phyloP scores from a whole-genome alignment of 257 asterid genomes.

The Penstemon davidsonii region DNA sequence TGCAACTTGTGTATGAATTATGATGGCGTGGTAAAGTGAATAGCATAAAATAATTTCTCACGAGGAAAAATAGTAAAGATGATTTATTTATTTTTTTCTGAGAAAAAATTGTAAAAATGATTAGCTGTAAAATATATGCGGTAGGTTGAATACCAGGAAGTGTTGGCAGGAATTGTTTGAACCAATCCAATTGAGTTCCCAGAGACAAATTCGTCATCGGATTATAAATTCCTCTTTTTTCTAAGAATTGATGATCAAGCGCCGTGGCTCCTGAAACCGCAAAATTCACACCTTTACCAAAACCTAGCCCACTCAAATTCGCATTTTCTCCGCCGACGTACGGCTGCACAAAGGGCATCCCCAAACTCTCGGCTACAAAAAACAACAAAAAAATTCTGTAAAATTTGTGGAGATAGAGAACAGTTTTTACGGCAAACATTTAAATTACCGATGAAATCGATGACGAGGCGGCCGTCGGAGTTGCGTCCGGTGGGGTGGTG shows the following conservation, averaged over 20 bases:
- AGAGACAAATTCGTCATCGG: slow-evolving; percentile 40
- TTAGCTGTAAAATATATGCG: too few relatives aligned
- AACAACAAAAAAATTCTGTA: neutral
- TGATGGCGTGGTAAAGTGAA: too few relatives aligned
- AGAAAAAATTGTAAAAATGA: too few relatives aligned
- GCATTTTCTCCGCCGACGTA: slow-evolving; percentile 25
- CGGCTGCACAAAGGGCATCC: slow-evolving; percentile 43
- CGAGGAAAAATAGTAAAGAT: too few relatives aligned
- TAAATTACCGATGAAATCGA: slow-evolving; percentile 57
- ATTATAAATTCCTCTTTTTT: slow-evolving; percentile 34
- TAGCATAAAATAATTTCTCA: too few relatives aligned
- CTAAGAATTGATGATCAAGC: slow-evolving; percentile 33
- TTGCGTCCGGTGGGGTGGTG: slow-evolving; percentile 53
- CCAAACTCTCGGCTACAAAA: slow-evolving; percentile 44
- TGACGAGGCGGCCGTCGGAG: slow-evolving; percentile 61
- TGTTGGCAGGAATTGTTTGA: slow-evolving; percentile 37
- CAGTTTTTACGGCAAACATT: neutral
- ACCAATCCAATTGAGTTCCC: slow-evolving; percentile 45
- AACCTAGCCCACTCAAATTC: slow-evolving; percentile 6
- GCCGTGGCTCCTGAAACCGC: slow-evolving; percentile 59
- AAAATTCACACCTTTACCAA: slow-evolving; percentile 47
- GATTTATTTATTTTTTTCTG: too few relatives aligned
- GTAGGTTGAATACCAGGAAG: slow-evolving; percentile 35
- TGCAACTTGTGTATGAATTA: too few relatives aligned
- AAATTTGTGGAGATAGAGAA: neutral